Percentiles rank a stretch among this genome's conserved stretches.
These are phyloP conservation scores for Pythium aphanidermatum DNA, from an alignment of 352 stramenopile genomes.

Conservation along the genomic window DNA sequence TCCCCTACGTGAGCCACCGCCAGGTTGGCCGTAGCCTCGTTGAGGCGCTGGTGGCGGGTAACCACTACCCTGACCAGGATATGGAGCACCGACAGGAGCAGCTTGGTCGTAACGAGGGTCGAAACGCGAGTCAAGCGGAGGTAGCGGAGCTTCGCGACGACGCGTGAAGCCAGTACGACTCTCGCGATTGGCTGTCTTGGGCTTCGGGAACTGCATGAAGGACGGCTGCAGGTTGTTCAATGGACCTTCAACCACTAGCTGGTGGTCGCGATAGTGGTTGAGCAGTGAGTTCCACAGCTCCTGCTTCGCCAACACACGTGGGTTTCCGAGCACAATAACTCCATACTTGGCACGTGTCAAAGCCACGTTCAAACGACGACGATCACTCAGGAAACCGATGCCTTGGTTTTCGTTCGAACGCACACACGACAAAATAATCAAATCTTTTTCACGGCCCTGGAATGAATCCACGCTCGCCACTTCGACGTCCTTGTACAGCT, in stretches of 20 bases:
- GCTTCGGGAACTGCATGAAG: constrained; percentile 95
- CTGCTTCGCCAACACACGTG: constrained; percentile 96
- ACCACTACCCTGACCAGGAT: constrained; percentile 21
- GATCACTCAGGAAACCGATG: constrained; percentile 98
- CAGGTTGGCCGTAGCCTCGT: constrained; percentile 20
- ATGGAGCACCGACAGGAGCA: constrained; percentile 5
- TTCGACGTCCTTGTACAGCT: constrained; percentile 98
- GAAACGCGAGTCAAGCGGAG: constrained; percentile 80
- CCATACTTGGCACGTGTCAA: constrained; percentile 98
- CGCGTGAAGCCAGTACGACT: constrained; percentile 29
- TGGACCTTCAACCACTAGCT: constrained; percentile 94
- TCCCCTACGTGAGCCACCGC: constrained; percentile 18
- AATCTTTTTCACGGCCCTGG: constrained; percentile 99
- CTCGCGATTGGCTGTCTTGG: constrained; percentile 34
- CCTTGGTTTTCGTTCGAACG: constrained; percentile 98
- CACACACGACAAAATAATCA: constrained; percentile 98
- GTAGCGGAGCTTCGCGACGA: constrained; percentile 42
- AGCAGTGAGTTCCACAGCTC: constrained; percentile 95
- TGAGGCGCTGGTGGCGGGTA: constrained; percentile 35
- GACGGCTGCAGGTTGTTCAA: constrained; percentile 96
- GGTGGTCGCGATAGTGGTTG: constrained; percentile 96
- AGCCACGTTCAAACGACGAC: constrained; percentile 98
- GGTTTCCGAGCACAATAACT: constrained; percentile 98
- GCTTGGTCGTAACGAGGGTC: constrained; percentile 75
- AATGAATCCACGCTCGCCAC: constrained; percentile 99